Conservation (phyloP, 257 asterid species). For the Ilex aquifolium region DNA sequence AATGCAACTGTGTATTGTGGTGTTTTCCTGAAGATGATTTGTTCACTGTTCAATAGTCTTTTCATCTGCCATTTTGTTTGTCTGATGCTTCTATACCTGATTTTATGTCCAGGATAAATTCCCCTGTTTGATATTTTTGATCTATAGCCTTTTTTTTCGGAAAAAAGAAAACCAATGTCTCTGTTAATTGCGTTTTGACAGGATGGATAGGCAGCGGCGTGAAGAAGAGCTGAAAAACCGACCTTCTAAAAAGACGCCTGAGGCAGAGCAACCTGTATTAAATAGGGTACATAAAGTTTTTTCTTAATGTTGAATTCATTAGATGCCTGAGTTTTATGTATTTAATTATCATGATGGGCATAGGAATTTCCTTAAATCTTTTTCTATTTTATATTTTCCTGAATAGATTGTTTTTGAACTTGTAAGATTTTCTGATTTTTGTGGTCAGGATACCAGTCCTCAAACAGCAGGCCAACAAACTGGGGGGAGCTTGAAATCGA, state of each 20-base stretch:
- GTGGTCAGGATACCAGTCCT: conserved; percentile 76
- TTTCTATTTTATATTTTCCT: conserved; percentile 4
- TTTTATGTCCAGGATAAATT: background rate
- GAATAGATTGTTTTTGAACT: background rate
- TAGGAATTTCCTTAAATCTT: background rate
- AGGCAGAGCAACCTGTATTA: conserved; percentile 72
- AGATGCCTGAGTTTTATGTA: background rate
- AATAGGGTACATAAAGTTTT: conserved; percentile 49
- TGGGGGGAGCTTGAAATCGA: conserved; percentile 79
- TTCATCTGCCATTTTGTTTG: background rate
- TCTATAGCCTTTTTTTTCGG: background rate
- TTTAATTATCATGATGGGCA: conserved; percentile 9
- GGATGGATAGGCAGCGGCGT: conserved; percentile 96
- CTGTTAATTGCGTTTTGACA: conserved; percentile 27
- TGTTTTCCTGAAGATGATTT: no score
- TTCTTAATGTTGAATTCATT: background rate
- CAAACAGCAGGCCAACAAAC: conserved; percentile 76
- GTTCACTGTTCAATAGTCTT: no score
- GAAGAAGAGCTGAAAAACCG: conserved; percentile 88
- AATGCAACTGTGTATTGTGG: no score
- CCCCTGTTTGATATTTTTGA: no score
- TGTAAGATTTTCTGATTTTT: no score
- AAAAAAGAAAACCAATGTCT: background rate
- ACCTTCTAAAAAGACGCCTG: conserved; percentile 71
- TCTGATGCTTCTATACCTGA: no score